These are phyloP conservation scores for Lactifluus piperatus DNA, from an alignment of 768 basidiomycete species.

Conservation along the genomic window DNA sequence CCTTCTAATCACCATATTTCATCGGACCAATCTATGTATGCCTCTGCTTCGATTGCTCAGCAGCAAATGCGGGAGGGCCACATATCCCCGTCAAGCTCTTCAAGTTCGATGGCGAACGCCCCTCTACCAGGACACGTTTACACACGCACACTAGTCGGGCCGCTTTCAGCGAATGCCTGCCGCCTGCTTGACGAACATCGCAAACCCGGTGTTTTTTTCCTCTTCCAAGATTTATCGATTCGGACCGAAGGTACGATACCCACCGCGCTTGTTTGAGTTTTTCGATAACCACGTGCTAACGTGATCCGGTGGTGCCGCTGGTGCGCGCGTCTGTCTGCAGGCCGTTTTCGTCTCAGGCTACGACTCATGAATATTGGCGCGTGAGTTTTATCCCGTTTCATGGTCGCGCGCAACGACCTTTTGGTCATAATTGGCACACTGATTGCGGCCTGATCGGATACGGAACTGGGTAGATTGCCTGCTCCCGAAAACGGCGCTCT, in stretches of 20 bases:
- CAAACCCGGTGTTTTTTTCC: conserved; percentile 84
- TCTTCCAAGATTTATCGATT: conserved; percentile 90
- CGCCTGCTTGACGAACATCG: conserved; percentile 79
- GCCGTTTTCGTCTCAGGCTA: conserved; percentile 78
- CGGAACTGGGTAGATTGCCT: conserved; percentile 29
- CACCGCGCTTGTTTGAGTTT: background rate
- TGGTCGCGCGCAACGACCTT: background rate
- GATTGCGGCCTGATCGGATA: background rate
- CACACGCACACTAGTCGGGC: conserved; percentile 85
- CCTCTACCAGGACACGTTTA: conserved; percentile 61
- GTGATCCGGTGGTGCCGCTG: conserved; percentile 3
- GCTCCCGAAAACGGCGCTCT: conserved; percentile 62
- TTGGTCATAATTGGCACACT: background rate
- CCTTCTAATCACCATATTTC: conserved; percentile 10
- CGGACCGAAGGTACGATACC: conserved; percentile 70
- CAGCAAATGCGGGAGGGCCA: conserved; percentile 20
- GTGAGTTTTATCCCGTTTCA: conserved; percentile 44
- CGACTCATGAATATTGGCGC: conserved; percentile 85
- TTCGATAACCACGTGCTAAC: conserved; percentile 9
- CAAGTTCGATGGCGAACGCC: conserved; percentile 29
- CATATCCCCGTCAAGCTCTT: conserved; percentile 25
- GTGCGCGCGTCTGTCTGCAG: conserved; percentile 32
- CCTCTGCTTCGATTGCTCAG: conserved; percentile 22
- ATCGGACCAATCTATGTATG: conserved; percentile 21
- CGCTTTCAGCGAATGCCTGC: conserved; percentile 79